Conservation (phyloP, 1,284 basidiomycete species). For the Gymnopus androsaceus region DNA sequence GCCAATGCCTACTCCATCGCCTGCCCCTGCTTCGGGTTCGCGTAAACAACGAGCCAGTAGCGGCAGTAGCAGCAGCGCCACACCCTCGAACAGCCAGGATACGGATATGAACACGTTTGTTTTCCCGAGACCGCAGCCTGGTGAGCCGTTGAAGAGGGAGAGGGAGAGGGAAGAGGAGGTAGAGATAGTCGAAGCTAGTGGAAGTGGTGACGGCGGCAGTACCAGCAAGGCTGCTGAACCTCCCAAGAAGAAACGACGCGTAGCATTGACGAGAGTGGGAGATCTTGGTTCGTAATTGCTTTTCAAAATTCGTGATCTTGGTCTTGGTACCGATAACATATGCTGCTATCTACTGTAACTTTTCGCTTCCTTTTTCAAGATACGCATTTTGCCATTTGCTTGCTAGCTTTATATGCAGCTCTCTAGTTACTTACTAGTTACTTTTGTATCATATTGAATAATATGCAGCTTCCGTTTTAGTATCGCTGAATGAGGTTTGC, state of each 20-base stretch:
- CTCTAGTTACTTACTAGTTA: no score
- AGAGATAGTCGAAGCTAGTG: slow-evolving; percentile 29
- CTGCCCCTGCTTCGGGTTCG: slow-evolving; percentile 8
- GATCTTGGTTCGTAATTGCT: slow-evolving; percentile 49
- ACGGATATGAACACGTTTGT: slow-evolving; percentile 1
- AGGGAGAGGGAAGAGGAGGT: slow-evolving; percentile 23
- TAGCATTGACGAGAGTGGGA: slow-evolving; percentile 74
- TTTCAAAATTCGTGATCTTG: no score
- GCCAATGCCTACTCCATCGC: slow-evolving; percentile 12
- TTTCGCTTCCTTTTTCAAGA: no score
- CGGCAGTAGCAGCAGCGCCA: slow-evolving; percentile 19
- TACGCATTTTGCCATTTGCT: no score
- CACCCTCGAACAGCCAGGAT: slow-evolving; percentile 4
- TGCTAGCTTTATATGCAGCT: no score
- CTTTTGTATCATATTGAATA: no score
- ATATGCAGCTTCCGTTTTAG: no score
- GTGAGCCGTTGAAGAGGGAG: slow-evolving; percentile 14
- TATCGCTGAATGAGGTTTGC: no score
- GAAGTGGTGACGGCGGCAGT: slow-evolving; percentile 20
- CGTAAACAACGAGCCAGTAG: slow-evolving; percentile 8
- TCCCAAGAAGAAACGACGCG: slow-evolving; percentile 88
- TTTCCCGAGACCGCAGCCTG: slow-evolving; percentile 1
- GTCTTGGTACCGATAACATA: not conserved
- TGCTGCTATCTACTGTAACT: not conserved
- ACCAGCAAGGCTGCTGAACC: slow-evolving; percentile 38